These are phyloP conservation scores for Schizochytrium sp. DNA, from an alignment of 108 stramenopile genomes.

Conservation along the genomic window DNA sequence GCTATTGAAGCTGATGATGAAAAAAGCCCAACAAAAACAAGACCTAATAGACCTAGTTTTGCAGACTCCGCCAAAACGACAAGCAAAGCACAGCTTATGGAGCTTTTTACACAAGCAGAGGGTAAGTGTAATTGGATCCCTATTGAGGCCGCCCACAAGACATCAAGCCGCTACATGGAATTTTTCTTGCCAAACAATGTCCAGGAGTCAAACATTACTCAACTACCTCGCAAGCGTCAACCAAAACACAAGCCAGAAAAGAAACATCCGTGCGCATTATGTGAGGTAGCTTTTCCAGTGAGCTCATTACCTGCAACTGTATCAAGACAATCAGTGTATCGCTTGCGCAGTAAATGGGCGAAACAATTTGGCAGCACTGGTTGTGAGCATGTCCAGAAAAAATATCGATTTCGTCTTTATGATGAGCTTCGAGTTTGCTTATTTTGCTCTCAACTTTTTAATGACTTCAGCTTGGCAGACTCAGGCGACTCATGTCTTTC, in stretches of 20 bases:
- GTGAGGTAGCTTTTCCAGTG: neutral
- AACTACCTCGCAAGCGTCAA: too few relatives aligned
- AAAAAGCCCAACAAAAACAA: neutral
- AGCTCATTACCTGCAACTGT: neutral
- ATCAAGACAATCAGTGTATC: conserved; percentile 2
- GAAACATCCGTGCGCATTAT: conserved; percentile 11
- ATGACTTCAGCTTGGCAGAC: neutral
- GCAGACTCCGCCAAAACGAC: neutral
- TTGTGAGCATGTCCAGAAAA: conserved; percentile 6
- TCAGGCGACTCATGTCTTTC: neutral
- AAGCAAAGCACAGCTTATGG: neutral
- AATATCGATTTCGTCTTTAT: conserved; percentile 26
- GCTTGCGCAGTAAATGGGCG: conserved; percentile 40
- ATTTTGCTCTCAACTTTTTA: conserved; percentile 49
- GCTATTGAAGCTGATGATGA: neutral
- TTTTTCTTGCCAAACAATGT: neutral
- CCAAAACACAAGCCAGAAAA: too few relatives aligned
- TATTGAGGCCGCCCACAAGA: conserved; percentile 48
- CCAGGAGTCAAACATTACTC: too few relatives aligned
- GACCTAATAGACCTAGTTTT: neutral
- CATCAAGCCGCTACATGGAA: conserved; percentile 41
- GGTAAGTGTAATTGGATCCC: conserved; percentile 56
- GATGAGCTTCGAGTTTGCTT: conserved; percentile 46
- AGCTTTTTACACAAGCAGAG: conserved; percentile 57
- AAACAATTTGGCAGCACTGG: conserved; percentile 12